Conservation (phyloP, 306 rosid genomes). For the Glycine soja region DNA sequence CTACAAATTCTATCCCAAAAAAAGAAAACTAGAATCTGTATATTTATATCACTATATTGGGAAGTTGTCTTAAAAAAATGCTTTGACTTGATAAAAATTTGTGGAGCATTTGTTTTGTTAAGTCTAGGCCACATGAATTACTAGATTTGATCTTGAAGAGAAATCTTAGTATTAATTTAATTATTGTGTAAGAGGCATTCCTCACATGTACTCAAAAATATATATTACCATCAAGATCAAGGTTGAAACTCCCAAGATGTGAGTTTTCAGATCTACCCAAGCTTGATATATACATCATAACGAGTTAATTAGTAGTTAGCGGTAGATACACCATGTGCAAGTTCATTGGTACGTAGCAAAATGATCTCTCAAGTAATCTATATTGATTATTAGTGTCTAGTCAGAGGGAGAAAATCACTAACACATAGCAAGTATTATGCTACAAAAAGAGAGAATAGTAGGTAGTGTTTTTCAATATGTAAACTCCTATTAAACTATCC, state of each 20-base stretch:
- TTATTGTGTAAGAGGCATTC: not conserved
- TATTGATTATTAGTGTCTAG: not conserved
- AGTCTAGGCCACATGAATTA: not conserved
- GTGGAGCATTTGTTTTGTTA: not conserved
- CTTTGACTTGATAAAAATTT: not conserved
- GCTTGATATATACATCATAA: not conserved
- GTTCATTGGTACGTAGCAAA: not conserved
- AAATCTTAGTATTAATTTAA: not conserved
- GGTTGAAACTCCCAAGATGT: not conserved
- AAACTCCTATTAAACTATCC: not conserved
- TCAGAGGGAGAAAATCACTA: not conserved
- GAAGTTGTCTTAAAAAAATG: not conserved
- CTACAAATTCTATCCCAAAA: not conserved
- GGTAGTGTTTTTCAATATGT: not conserved
- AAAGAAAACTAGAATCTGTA: not conserved
- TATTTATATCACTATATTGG: not conserved
- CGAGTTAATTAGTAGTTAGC: not conserved
- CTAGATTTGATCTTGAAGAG: not conserved
- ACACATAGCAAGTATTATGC: not conserved
- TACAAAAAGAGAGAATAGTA: not conserved
- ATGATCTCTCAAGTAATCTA: not conserved
- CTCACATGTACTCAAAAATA: not conserved
- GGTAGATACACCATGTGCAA: not conserved
- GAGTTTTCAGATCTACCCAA: not conserved
- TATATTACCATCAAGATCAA: not conserved